phyloP scores from a whole-genome alignment of 2,329 filamentous ascomycete species.

The Fusarium sp. region DNA sequence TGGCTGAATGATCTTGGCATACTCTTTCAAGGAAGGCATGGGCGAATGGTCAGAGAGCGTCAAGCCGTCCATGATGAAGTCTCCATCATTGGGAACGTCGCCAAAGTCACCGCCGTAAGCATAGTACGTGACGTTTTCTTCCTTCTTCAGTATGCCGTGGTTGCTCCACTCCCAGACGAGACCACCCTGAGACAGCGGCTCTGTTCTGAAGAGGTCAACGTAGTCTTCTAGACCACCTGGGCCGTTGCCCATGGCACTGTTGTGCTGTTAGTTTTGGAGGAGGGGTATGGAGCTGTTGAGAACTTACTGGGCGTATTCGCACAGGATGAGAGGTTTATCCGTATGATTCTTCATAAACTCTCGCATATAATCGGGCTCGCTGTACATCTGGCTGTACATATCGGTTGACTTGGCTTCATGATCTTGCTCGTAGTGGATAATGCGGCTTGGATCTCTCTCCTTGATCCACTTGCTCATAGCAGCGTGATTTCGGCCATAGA shows the following conservation, averaged over 20 bases:
- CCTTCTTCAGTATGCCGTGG: constrained; percentile 52
- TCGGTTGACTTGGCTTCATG: constrained; percentile 69
- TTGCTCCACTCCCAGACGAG: constrained; percentile 76
- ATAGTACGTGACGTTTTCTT: constrained; percentile 1
- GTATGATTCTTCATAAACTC: constrained; percentile 7
- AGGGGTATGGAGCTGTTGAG: too few relatives aligned
- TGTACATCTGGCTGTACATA: constrained; percentile 76
- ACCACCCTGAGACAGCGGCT: constrained; percentile 67
- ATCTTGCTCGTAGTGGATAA: constrained; percentile 76
- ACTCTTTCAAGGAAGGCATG: constrained; percentile 25
- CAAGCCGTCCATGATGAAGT: constrained; percentile 71
- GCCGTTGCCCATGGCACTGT: constrained; percentile 76
- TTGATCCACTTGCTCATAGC: constrained; percentile 77
- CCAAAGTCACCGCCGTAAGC: constrained; percentile 74
- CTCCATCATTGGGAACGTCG: constrained; percentile 70
- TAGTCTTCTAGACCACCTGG: constrained; percentile 77
- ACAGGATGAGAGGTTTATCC: constrained; percentile 68
- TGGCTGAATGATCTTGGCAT: constrained; percentile 32
- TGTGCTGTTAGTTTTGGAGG: neutral
- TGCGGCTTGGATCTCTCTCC: constrained; percentile 64
- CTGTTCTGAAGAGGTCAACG: constrained; percentile 72
- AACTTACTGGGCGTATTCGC: constrained; percentile 62
- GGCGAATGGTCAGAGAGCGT: constrained; percentile 23
- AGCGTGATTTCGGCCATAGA: constrained; percentile 75
- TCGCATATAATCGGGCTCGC: constrained; percentile 57